A percentile compares a stretch with the other conserved stretches of the same genome.
phyloP scores from a whole-genome alignment of 352 stramenopile genomes.

The Plasmopara muralis region DNA sequence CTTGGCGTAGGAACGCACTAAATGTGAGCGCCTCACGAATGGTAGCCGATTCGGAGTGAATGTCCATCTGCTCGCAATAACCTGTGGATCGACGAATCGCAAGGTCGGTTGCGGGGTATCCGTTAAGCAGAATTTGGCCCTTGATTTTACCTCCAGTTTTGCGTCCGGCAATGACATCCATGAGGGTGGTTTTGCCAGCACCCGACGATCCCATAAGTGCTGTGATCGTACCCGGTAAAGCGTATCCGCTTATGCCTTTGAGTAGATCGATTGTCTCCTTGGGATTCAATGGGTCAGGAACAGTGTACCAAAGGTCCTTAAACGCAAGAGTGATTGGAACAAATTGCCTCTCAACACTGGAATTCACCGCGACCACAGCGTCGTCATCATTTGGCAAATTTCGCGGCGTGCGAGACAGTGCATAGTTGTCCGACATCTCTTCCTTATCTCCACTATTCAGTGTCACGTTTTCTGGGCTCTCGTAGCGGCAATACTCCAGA shows the following conservation, averaged over 20 bases:
- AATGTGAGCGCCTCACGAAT: conserved; percentile 55
- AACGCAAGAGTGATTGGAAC: conserved; percentile 1
- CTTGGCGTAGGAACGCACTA: conserved; percentile 24
- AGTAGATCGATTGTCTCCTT: conserved; percentile 6
- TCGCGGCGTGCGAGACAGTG: conserved; percentile 7
- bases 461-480: conserved; percentile 18
- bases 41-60: conserved; percentile 78
- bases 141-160: conserved; percentile 5
- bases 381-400: neutral
- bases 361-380: conserved; percentile 1
- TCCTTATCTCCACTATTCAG: conserved; percentile 1
- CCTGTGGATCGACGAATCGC: conserved; percentile 43
- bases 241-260: conserved; percentile 6
- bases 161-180: conserved; percentile 4
- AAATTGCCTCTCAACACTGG: neutral
- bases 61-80: conserved; percentile 80
- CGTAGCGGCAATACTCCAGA: conserved; percentile 15
- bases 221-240: conserved; percentile 3
- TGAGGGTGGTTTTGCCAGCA: conserved; percentile 6
- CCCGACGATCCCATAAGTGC: conserved; percentile 7
- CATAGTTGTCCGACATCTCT: conserved; percentile 3
- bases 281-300: conserved; percentile 3
- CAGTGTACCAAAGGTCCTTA: conserved; percentile 4
- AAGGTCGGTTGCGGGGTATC: conserved; percentile 39
- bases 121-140: conserved; percentile 4